phyloP scores from a whole-genome alignment of 2,329 filamentous ascomycete genomes.

The Microcyclospora pomicola region DNA sequence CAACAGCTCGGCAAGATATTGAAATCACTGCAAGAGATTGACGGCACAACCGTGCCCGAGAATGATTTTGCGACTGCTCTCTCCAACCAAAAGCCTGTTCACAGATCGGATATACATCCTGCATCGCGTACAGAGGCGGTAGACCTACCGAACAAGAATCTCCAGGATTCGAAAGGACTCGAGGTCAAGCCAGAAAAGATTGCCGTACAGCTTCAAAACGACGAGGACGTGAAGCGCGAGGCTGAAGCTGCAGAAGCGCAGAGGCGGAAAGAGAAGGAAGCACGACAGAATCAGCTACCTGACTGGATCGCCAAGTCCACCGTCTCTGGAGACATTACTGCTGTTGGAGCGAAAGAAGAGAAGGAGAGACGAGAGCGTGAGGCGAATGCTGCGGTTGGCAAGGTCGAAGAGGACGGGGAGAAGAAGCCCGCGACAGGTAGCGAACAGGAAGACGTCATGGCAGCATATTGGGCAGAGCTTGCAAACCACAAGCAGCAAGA shows the following conservation, averaged over 20 bases:
- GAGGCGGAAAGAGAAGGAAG: constrained; percentile 19
- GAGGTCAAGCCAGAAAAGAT: constrained; percentile 23
- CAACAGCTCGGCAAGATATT: constrained; percentile 68
- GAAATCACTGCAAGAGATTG: constrained; percentile 61
- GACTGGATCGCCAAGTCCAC: constrained; percentile 24
- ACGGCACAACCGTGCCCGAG: constrained; percentile 56
- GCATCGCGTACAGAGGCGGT: constrained; percentile 30
- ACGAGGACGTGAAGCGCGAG: constrained; percentile 21
- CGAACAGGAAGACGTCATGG: constrained; percentile 42
- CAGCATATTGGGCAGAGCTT: constrained; percentile 53
- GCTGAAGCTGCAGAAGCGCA: constrained; percentile 19
- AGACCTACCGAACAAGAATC: constrained; percentile 19
- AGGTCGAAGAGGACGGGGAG: constrained; percentile 31
- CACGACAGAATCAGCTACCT: constrained; percentile 22
- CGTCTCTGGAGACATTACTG: constrained; percentile 33
- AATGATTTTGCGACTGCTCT: constrained; percentile 60
- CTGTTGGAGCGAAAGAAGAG: constrained; percentile 22
- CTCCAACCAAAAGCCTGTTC: constrained; percentile 47
- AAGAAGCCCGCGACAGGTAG: constrained; percentile 13
- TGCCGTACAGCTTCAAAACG: constrained; percentile 21
- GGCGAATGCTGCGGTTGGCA: constrained; percentile 25
- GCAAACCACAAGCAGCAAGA: constrained; percentile 43
- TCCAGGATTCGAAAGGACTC: constrained; percentile 22
- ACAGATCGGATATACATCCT: constrained; percentile 54
- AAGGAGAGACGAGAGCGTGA: constrained; percentile 26